Evolutionary conservation across 805 yeast genomes (phyloP), one percentile per base, ranked within the genome.

Genomic region (Cyberlindnera mississippiensis): DNA sequence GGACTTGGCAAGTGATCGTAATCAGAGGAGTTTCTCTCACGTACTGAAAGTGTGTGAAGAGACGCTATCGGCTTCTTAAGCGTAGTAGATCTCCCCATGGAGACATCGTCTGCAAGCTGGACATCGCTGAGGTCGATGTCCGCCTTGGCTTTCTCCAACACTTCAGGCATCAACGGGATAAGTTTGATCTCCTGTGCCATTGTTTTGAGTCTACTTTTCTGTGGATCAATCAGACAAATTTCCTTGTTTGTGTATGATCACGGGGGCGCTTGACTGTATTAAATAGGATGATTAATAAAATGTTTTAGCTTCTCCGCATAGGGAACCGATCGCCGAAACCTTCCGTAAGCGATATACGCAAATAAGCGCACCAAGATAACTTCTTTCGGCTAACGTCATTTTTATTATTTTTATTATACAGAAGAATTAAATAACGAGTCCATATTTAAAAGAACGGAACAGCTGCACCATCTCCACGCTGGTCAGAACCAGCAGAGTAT

Each of bases 381-480:
- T 9, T 20, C 24, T 20, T 20, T 6, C 24, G 9, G 24, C 24
- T 20, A 6, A 20, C 24, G 9, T 6, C 9, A 6, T 6, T 6
- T 6, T 20, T 20, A 20, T 20, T 20, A 20, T 20, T 6, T 6
- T 9, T 20, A 20, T 20, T 20, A 9, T 20, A 20, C 24, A 6
- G 6, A 6, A 20, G 24, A 20, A 20, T 6, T 6, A 20, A 20
- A 20, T 6, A 20, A 20, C n/a, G n/a, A n/a, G n/a, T n/a, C n/a
- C n/a, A n/a, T n/a, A n/a, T n/a, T 37, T 16, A 41, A 14, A 40
- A 38, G 40, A 44, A 48, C 5, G 52, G 49, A 29, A 74, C 74
- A 10, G 91, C 81, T 3, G 84, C 83, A 7, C 95, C 95, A 59
- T 85, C 95, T n/a, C 90, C 95, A 40, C 95, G 70, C n/a, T 69